Evolutionary conservation across 805 yeast genomes (phyloP).

Genomic region (Yarrowia osloensis): DNA sequence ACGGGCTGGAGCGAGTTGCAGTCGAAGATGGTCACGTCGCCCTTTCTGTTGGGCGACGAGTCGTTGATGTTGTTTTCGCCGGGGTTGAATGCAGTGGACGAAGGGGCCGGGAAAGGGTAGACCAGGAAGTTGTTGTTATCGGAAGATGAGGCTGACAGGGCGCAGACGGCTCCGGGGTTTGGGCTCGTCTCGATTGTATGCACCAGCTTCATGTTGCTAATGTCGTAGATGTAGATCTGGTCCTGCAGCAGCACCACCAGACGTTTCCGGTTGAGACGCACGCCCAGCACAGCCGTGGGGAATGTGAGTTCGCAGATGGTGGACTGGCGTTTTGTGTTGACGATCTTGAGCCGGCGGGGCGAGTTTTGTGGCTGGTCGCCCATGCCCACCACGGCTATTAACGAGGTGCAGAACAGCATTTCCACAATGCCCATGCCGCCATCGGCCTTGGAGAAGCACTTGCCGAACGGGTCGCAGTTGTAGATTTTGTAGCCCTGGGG

Average conservation of each 20-base stretch:
- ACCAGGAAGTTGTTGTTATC: conserved; percentile 53
- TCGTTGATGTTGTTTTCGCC: conserved; percentile 31
- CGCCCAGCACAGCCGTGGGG: conserved; percentile 70
- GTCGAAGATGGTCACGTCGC: conserved; percentile 80
- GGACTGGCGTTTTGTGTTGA: conserved; percentile 72
- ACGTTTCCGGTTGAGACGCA: conserved; percentile 79
- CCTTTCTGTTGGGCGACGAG: conserved; percentile 43
- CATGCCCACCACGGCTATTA: conserved; percentile 78
- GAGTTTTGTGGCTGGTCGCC: conserved; percentile 64
- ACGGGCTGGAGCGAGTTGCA: conserved; percentile 71
- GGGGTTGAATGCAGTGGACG: conserved; percentile 34
- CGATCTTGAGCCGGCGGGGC: conserved; percentile 78
- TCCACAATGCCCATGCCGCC: conserved; percentile 61
- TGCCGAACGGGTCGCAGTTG: conserved; percentile 86
- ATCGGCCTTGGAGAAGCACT: conserved; percentile 54
- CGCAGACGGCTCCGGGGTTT: conserved; percentile 47
- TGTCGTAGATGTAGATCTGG: conserved; percentile 85
- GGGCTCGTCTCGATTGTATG: conserved; percentile 64
- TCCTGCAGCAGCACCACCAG: conserved; percentile 75
- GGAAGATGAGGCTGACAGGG: conserved; percentile 42
- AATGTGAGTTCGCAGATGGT: conserved; percentile 86
- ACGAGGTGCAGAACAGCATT: conserved; percentile 86
- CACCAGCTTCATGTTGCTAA: conserved; percentile 81
- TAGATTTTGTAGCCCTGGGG: conserved; percentile 67
- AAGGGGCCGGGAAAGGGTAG: conserved; percentile 54